Evolutionary conservation across 2,329 filamentous ascomycete genomes (phyloP).

Genomic region (Rutstroemia sp.): DNA sequence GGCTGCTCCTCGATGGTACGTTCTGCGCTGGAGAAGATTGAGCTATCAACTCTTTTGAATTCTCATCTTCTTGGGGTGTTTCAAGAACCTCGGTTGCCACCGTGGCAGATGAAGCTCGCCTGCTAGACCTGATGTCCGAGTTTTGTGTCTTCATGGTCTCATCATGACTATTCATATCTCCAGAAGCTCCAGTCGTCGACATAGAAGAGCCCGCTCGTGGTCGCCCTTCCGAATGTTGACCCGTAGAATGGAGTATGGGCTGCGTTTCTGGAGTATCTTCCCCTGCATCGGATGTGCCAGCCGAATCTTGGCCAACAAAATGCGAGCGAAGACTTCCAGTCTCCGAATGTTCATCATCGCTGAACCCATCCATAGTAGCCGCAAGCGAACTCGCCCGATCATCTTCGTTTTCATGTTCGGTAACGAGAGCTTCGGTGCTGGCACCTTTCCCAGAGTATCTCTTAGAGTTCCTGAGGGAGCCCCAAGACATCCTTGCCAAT

Average conservation of each 20-base stretch:
- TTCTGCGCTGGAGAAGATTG: no score
- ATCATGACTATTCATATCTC: no score
- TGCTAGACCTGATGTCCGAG: no score
- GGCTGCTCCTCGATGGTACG: no score
- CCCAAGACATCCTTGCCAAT: slow-evolving; percentile 20
- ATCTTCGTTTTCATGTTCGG: slow-evolving; percentile 26
- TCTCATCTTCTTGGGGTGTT: no score
- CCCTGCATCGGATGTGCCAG: neutral
- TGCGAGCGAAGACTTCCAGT: slow-evolving; percentile 24
- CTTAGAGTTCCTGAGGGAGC: slow-evolving; percentile 22
- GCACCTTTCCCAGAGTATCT: slow-evolving; percentile 20
- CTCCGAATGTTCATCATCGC: slow-evolving; percentile 30
- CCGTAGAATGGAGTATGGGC: neutral
- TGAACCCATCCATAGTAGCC: slow-evolving; percentile 49
- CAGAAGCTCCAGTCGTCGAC: neutral
- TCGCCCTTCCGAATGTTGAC: neutral
- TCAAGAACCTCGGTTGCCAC: no score
- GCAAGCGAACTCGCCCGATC: slow-evolving; percentile 45
- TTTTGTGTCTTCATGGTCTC: no score
- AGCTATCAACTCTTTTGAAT: no score
- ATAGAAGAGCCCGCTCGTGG: slow-evolving; percentile 1
- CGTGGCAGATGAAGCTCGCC: no score
- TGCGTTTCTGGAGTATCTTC: neutral
- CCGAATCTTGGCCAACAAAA: slow-evolving; percentile 13
- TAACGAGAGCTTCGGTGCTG: slow-evolving; percentile 38